Percentiles rank a stretch among this genome's conserved stretches.
Evolutionary conservation across 2,329 filamentous ascomycete genomes (phyloP).

Genomic region (Mycogone perniciosa): DNA sequence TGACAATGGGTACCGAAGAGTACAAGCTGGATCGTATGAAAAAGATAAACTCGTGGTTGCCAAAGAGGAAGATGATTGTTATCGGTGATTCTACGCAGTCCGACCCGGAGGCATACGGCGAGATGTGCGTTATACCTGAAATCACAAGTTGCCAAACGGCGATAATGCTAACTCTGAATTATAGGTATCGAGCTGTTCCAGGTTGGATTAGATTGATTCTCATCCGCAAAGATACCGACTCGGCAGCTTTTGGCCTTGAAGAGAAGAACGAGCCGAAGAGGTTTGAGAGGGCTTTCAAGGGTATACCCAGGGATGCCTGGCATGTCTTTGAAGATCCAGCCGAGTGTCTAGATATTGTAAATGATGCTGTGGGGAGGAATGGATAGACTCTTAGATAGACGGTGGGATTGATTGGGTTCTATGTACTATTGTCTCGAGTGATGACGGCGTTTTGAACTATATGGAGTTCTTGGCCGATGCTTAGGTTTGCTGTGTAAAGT

Average conservation of each 20-base stretch:
- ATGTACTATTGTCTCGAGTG: neutral
- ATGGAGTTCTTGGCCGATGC: no score
- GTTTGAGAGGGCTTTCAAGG: conserved; percentile 78
- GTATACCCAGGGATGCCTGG: conserved; percentile 66
- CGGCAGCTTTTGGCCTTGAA: conserved; percentile 61
- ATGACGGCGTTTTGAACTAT: no score
- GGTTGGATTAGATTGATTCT: conserved; percentile 78
- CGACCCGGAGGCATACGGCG: conserved; percentile 84
- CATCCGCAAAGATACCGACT: conserved; percentile 75
- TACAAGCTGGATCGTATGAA: conserved; percentile 81
- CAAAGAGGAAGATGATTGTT: conserved; percentile 69
- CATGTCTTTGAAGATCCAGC: conserved; percentile 72
- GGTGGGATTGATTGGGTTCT: neutral
- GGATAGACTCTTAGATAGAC: neutral
- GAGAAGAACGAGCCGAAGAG: conserved; percentile 67
- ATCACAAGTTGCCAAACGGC: neutral
- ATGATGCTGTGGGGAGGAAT: conserved; percentile 18
- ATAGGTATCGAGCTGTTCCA: conserved; percentile 55
- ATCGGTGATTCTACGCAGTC: conserved; percentile 89
- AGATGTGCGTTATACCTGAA: conserved; percentile 49
- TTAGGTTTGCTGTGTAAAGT: no score
- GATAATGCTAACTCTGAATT: conserved; percentile 11
- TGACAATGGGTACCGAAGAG: conserved; percentile 73
- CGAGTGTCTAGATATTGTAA: conserved; percentile 46
- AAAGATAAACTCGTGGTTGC: conserved; percentile 74